phyloP scores from a whole-genome alignment of 805 yeast species.

The Candida lessepsii region DNA sequence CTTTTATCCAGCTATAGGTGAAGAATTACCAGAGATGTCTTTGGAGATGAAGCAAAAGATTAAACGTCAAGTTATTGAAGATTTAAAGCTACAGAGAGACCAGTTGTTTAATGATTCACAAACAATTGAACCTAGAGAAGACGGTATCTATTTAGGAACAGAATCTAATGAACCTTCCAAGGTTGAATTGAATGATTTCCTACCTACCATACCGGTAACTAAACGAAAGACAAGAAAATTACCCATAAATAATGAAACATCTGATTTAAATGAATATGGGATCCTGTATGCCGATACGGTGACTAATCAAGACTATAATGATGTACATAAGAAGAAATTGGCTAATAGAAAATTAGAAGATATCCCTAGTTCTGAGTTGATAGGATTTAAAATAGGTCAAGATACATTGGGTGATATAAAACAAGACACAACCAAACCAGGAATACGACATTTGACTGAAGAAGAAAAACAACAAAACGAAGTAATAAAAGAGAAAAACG shows the following conservation, averaged over 20 bases:
- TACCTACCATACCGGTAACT: conserved; percentile 18
- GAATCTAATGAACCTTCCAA: conserved; percentile 7
- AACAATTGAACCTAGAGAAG: conserved; percentile 17
- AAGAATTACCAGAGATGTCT: conserved; percentile 24
- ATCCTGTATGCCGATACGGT: conserved; percentile 29
- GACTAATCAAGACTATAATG: conserved; percentile 28
- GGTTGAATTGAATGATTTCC: conserved; percentile 23
- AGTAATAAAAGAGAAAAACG: conserved; percentile 22
- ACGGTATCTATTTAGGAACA: conserved; percentile 40
- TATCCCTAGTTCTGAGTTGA: conserved; percentile 27
- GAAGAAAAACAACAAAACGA: conserved; percentile 28
- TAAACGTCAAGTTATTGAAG: conserved; percentile 33
- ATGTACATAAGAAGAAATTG: conserved; percentile 18
- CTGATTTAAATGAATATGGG: conserved; percentile 41
- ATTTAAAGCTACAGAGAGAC: conserved; percentile 19
- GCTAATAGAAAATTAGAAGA: conserved; percentile 20
- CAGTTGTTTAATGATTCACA: conserved; percentile 13
- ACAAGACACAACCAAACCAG: not conserved
- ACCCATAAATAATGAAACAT: conserved; percentile 28
- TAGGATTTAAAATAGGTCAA: conserved; percentile 38
- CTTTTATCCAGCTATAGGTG: conserved; percentile 40
- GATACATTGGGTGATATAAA: conserved; percentile 12
- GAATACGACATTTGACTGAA: conserved; percentile 20
- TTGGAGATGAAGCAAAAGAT: conserved; percentile 35
- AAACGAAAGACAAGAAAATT: conserved; percentile 27